These are phyloP conservation scores for Sanguinoderma infundibulare DNA, from an alignment of 1,284 basidiomycete species.

Conservation along the genomic window DNA sequence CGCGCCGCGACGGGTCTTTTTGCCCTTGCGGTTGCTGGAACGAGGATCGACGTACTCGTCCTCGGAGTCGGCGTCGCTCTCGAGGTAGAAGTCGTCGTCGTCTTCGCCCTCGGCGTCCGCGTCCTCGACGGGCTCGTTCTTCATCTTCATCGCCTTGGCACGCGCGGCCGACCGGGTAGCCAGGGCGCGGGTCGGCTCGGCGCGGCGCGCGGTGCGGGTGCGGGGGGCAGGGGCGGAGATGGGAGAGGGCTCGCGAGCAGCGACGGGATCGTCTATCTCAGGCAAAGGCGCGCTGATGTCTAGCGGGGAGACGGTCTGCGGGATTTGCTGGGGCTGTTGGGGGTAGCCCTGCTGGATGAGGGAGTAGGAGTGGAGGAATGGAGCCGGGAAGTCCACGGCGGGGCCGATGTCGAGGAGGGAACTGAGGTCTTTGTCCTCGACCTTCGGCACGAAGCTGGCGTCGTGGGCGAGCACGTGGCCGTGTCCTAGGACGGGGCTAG, in stretches of 20 bases:
- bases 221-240: not conserved
- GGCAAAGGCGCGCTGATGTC: constrained; percentile 1
- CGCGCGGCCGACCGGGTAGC: not conserved
- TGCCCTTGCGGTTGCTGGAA: not conserved
- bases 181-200: not conserved
- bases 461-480: not conserved
- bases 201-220: constrained; percentile 1
- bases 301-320: constrained; percentile 5
- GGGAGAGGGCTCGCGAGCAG: not conserved
- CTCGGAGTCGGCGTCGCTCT: constrained; percentile 23
- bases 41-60: constrained; percentile 18
- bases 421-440: not conserved
- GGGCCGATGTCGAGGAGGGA: not conserved
- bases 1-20: not conserved
- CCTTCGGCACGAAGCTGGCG: not conserved
- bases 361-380: not conserved
- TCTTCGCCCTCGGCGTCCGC: constrained; percentile 16
- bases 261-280: not conserved
- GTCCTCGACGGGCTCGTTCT: not conserved
- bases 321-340: not conserved
- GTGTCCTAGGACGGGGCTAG: not conserved
- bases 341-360: not conserved
- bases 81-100: constrained; percentile 3
- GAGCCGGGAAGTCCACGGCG: not conserved
- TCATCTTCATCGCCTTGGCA: not conserved